phyloP scores from a whole-genome alignment of 805 yeast species.

The Cyberlindnera amylophila region DNA sequence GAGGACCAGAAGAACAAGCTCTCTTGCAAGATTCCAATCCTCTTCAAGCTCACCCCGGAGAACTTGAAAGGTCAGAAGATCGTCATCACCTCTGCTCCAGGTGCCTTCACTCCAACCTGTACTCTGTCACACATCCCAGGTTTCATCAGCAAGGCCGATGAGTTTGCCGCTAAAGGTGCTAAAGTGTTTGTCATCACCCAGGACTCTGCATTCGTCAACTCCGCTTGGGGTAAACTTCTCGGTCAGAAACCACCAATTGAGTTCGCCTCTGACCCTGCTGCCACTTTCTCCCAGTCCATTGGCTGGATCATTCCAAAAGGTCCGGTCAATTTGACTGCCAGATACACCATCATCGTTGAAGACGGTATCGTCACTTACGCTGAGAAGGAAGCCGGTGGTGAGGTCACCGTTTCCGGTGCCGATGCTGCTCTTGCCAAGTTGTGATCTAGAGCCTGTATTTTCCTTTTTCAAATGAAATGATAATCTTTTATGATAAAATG shows the following conservation, averaged over 20 bases:
- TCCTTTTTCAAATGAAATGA: background rate
- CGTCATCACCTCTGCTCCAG: constrained; percentile 75
- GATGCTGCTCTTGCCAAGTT: constrained; percentile 29
- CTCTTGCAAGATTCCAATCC: constrained; percentile 26
- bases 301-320: constrained; percentile 58
- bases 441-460: constrained; percentile 4
- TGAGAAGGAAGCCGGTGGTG: constrained; percentile 30
- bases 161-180: constrained; percentile 56
- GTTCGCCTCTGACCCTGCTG: constrained; percentile 67
- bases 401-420: constrained; percentile 27
- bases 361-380: constrained; percentile 50
- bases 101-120: constrained; percentile 86
- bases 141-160: constrained; percentile 44
- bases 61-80: constrained; percentile 34
- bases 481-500: background rate
- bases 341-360: constrained; percentile 72
- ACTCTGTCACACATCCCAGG: constrained; percentile 70
- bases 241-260: constrained; percentile 32
- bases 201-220: constrained; percentile 67
- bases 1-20: constrained; percentile 26
- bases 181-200: constrained; percentile 56
- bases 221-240: constrained; percentile 57
- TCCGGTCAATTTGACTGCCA: constrained; percentile 50
- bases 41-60: constrained; percentile 24
- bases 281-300: constrained; percentile 51